A percentile compares a stretch with the other conserved stretches of the same genome.
phyloP scores from a whole-genome alignment of 2,329 filamentous ascomycete genomes.

The Beauveria australis region DNA sequence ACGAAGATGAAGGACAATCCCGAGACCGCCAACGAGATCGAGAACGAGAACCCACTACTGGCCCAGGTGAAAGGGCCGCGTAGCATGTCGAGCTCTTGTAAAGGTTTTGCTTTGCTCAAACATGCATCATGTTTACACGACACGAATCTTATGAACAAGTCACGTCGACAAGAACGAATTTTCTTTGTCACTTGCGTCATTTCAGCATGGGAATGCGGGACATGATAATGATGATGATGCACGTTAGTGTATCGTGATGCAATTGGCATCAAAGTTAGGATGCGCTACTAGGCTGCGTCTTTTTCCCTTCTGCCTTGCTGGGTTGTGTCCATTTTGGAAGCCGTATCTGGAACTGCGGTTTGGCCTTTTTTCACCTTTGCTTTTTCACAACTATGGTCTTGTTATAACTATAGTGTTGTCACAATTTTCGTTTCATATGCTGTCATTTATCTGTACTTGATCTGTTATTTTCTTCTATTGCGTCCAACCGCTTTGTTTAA shows the following conservation, averaged over 20 bases:
- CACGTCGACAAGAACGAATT: slow-evolving; percentile 9
- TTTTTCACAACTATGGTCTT: background rate
- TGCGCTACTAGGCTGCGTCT: background rate
- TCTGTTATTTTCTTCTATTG: background rate
- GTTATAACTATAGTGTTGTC: too few species aligned
- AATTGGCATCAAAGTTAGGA: background rate
- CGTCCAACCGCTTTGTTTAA: background rate
- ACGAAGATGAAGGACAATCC: background rate
- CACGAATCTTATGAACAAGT: slow-evolving; percentile 10
- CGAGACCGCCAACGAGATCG: background rate
- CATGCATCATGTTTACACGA: background rate
- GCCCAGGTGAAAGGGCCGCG: background rate
- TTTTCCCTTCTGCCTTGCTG: background rate
- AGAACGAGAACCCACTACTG: background rate
- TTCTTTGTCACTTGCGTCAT: slow-evolving; percentile 8
- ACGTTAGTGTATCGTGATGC: background rate
- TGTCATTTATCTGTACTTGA: background rate
- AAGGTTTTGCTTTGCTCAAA: background rate
- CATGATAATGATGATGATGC: background rate
- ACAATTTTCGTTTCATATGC: background rate
- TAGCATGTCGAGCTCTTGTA: background rate
- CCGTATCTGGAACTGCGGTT: background rate
- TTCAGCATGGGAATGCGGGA: slow-evolving; percentile 8
- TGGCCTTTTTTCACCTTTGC: background rate
- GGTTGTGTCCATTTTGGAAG: background rate